Base-by-base conservation (phyloP, 306 rosid species). In the Quillaja saponaria region DNA sequence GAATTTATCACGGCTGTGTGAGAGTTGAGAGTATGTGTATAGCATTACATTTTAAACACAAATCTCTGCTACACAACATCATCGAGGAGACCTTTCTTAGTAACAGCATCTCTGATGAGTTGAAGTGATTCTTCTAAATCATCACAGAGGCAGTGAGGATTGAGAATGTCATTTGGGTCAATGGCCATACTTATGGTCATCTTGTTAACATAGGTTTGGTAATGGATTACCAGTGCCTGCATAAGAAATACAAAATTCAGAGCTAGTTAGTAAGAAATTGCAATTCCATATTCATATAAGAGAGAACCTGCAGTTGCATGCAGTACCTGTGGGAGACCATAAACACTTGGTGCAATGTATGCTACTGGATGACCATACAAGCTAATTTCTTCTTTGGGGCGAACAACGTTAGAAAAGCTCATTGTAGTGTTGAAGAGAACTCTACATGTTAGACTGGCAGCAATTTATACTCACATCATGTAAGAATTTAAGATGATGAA, bases 291-390 rank as follows among this genome's bases (percentile, higher is more conserved):
- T n/a, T n/a, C n/a, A n/a, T n/a, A n/a, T n/a, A n/a, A n/a, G n/a
- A n/a, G n/a, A n/a, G n/a, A n/a, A n/a, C n/a, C n/a, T n/a, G n/a
- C n/a, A n/a, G n/a, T n/a, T n/a, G n/a, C n/a, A n/a, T n/a, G n/a
- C n/a, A n/a, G n/a, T n/a, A 84, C 95, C 0, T 73, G 85, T n/a
- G 95, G 95, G 39, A 78, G 89, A 5, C 91, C 95, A 61, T 84
- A 87, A 51, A 73, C 87, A 70, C 74, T 71, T 7, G 87, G 86
- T 41, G 85, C 82, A 57, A n/a, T 18, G 80, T 56, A 87, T 56
- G 79, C 62, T 3, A 80, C 9, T 9, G 78, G 85, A 69, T 82
- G 91, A 45, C 85, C 91, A 33, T 53, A 78, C 56, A 84, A 87
- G 68, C 79, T 74, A 34, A 87, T 63, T 55, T 87, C 88, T 66